Base-by-base conservation (phyloP, 495 filamentous ascomycete genomes). In the Aspergillus cavernicola region DNA sequence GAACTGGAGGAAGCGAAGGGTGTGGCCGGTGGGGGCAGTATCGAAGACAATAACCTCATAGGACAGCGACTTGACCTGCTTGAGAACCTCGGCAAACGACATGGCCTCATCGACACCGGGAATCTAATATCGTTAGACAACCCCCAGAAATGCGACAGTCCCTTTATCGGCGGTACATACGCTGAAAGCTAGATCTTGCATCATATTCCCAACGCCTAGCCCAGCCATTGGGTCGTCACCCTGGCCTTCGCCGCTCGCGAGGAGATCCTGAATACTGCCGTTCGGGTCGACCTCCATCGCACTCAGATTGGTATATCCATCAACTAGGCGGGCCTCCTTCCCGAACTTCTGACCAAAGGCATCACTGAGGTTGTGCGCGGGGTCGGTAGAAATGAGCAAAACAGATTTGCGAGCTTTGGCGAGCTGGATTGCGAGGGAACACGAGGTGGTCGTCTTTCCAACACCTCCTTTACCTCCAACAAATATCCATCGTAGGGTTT, bases 221-320 rank as follows among this genome's bases (percentile, higher is more conserved):
- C 76, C 81, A 38, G 67, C 80, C 80, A 86, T 79, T 10, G 83
- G 82, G 53, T 87, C 82, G 51, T 87, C 81, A 2, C 74, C 79
- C 36, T 83, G 86, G 11, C 92, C 91, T 7, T 85, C 89, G 47
- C 89, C 88, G 12, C 82, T 84, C 6, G 89, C 86, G 50, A 99
- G 73, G 13, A 99, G 72, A 68, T 99, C 93, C 71, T 97, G 92
- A 54, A 99, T 96, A 61, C 90, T 96, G 23, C 93, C 95, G 68
- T 95, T 97, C 39, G 93, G 93, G 70, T 99, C 93, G 60, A 99
- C 97, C 77, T 99, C 93, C 93, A 99, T 99, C 18, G 93, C 93
- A 61, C 90, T 95, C 49, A 99, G 77, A 66, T 97, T 97, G 13
- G 83, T 80, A 67, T 93, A 97, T 53, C 93, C 93, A 66, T 96